A percentile compares a stretch with the other conserved stretches of the same genome.
Conservation (phyloP, 768 basidiomycete species). For the Hortiboletus campestris region DNA sequence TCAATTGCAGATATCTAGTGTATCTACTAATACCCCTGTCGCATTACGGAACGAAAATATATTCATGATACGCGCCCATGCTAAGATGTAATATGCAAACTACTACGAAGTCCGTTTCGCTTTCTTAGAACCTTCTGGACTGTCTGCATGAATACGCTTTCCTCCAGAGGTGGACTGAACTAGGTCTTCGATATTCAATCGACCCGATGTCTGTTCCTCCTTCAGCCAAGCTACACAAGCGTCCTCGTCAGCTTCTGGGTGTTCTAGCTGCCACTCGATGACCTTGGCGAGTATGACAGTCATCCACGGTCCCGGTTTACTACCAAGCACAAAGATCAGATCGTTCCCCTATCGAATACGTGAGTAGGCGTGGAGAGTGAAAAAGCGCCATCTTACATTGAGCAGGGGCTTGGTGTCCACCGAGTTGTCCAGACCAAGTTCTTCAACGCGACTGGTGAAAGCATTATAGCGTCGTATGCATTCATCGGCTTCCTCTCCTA, state of each 20-base stretch:
- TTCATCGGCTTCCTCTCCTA: conserved; percentile 45
- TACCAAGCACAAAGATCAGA: conserved; percentile 51
- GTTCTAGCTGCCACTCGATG: conserved; percentile 81
- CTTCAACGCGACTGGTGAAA: conserved; percentile 59
- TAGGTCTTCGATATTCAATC: conserved; percentile 36
- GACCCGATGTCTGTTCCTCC: conserved; percentile 49
- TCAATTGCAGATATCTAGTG: conserved; percentile 13
- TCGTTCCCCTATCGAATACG: conserved; percentile 61
- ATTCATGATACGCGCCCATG: neutral
- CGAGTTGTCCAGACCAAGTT: conserved; percentile 54
- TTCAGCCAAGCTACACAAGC: conserved; percentile 71
- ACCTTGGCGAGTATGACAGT: conserved; percentile 61
- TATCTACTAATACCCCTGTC: conserved; percentile 20
- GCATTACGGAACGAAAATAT: neutral
- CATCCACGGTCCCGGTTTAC: conserved; percentile 70
- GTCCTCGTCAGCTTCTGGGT: conserved; percentile 64
- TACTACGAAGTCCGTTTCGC: conserved; percentile 24
- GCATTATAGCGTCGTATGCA: conserved; percentile 63
- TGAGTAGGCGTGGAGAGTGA: neutral
- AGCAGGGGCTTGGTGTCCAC: conserved; percentile 75
- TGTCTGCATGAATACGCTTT: conserved; percentile 26
- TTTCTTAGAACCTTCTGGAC: conserved; percentile 29
- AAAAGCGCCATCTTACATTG: conserved; percentile 53
- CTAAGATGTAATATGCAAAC: neutral
- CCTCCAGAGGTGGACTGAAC: conserved; percentile 14